phyloP scores from a whole-genome alignment of 768 basidiomycete genomes.

The Suillus subalutaceus region DNA sequence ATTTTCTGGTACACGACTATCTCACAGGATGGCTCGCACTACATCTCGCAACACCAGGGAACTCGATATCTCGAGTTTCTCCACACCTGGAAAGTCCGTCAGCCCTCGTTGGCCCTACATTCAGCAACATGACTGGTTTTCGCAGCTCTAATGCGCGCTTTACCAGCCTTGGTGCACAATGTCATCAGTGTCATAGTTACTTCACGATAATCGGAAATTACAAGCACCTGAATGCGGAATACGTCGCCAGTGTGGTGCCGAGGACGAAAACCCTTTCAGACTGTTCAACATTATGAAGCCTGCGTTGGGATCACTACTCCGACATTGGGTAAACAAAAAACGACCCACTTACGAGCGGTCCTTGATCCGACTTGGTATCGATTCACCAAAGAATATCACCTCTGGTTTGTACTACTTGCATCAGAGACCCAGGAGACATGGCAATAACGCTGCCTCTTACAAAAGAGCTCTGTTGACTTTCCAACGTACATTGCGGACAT shows the following conservation, averaged over 20 bases:
- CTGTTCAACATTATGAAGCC: constrained; percentile 58
- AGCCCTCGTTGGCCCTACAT: constrained; percentile 87
- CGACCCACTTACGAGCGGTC: constrained; percentile 64
- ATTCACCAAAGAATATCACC: constrained; percentile 90
- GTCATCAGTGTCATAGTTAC: constrained; percentile 9
- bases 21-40: constrained; percentile 63
- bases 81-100: constrained; percentile 68
- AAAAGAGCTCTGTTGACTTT: constrained; percentile 59
- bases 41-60: constrained; percentile 75
- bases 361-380: constrained; percentile 66
- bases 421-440: not conserved
- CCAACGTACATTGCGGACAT: constrained; percentile 67
- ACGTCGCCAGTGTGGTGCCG: constrained; percentile 92
- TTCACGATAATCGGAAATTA: not conserved
- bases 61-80: constrained; percentile 78
- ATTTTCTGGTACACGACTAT: constrained; percentile 17
- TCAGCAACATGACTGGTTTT: constrained; percentile 82
- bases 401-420: constrained; percentile 70
- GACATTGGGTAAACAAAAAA: constrained; percentile 1
- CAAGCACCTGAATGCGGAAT: constrained; percentile 80
- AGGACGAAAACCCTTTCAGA: constrained; percentile 75
- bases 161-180: constrained; percentile 55
- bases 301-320: constrained; percentile 26
- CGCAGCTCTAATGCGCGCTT: constrained; percentile 74
- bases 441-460: constrained; percentile 41